Evolutionary conservation across 2,329 filamentous ascomycete species (phyloP).

Genomic region (Fusarium burgessii): DNA sequence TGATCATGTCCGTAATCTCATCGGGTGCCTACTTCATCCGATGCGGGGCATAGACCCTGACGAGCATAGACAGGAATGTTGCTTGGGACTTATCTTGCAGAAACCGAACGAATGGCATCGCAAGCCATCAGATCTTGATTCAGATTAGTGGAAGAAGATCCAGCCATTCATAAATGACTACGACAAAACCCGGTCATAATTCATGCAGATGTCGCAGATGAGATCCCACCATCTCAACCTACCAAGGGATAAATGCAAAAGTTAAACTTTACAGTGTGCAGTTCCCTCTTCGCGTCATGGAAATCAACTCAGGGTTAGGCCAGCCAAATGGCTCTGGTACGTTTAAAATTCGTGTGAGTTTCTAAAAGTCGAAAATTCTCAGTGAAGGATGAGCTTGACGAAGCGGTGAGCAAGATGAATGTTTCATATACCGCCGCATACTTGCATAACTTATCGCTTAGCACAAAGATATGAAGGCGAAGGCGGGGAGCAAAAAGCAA

Average conservation of each 20-base stretch:
- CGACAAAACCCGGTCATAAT: neutral
- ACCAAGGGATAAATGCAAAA: too few species aligned
- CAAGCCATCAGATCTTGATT: neutral
- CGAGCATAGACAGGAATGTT: neutral
- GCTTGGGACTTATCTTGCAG: neutral
- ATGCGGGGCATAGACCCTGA: neutral
- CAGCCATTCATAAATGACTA: neutral
- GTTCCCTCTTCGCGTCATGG: too few species aligned
- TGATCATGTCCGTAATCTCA: neutral
- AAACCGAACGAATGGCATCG: neutral
- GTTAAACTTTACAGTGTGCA: too few species aligned
- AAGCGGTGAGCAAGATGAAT: neutral
- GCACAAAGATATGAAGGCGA: neutral
- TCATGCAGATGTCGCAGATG: neutral
- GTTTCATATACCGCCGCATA: neutral
- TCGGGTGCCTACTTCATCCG: neutral
- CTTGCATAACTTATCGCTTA: neutral
- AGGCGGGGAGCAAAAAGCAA: neutral
- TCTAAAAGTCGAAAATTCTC: neutral
- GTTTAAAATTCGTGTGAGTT: fast-evolving
- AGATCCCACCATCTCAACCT: neutral
- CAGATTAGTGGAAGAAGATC: neutral
- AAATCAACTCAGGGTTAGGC: too few species aligned
- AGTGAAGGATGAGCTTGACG: fast-evolving
- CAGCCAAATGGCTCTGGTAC: too few species aligned